Evolutionary conservation across 2,329 filamentous ascomycete species (phyloP).

Genomic region (Stromatinia cepivora): DNA sequence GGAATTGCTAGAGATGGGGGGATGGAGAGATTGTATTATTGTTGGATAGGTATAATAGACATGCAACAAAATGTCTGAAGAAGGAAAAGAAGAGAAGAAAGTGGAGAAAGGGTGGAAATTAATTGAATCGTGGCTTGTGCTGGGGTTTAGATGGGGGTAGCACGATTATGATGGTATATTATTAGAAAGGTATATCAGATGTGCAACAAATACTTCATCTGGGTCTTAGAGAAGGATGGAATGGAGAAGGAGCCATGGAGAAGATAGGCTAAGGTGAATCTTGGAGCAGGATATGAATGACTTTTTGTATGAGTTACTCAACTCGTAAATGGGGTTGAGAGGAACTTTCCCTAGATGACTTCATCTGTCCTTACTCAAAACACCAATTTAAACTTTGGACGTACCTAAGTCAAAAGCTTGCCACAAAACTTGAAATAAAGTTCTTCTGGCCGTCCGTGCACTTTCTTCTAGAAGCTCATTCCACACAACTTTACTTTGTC

Average conservation of each 20-base stretch:
- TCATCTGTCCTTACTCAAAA: neutral
- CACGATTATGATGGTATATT: neutral
- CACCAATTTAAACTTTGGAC: neutral
- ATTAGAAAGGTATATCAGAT: conserved; percentile 13
- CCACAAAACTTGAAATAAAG: too few relatives aligned
- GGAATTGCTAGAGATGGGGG: neutral
- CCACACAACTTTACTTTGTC: neutral
- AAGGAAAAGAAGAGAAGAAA: neutral
- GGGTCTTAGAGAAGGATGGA: neutral
- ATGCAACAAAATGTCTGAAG: neutral
- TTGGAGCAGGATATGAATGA: neutral
- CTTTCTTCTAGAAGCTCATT: neutral
- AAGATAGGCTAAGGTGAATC: neutral
- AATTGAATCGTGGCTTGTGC: neutral
- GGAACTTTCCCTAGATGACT: neutral
- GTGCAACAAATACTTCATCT: neutral
- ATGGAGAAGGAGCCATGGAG: neutral
- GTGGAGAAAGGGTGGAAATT: neutral
- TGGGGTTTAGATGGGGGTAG: neutral
- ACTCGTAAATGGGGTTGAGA: neutral
- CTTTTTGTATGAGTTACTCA: neutral
- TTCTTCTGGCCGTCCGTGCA: neutral
- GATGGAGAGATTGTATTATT: neutral
- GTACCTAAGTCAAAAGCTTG: too few relatives aligned
- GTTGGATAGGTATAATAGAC: conserved; percentile 1